phyloP scores from a whole-genome alignment of 2,329 filamentous ascomycete species.

The Geosmithia morbida region DNA sequence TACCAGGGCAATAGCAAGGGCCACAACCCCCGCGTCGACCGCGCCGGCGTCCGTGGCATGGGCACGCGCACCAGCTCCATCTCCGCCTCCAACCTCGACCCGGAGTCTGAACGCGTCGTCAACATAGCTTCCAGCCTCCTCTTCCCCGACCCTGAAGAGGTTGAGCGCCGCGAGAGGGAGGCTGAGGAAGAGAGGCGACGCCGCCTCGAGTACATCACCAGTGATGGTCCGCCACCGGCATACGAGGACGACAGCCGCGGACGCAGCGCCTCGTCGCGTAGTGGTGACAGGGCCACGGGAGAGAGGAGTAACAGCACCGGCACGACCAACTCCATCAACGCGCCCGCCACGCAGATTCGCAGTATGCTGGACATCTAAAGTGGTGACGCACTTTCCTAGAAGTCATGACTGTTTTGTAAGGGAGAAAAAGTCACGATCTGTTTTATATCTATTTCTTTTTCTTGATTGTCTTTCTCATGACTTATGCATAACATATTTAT shows the following conservation, averaged over 20 bases:
- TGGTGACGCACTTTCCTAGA: background rate
- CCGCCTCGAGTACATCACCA: conserved; percentile 22
- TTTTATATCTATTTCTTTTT: background rate
- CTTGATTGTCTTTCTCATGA: background rate
- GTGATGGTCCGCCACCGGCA: conserved; percentile 28
- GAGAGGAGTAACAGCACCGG: conserved; percentile 29
- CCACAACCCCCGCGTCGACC: conserved; percentile 15
- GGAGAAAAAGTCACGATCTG: background rate
- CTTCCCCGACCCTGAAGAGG: conserved; percentile 26
- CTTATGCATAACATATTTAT: no score
- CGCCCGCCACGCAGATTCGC: conserved; percentile 36
- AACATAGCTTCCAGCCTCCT: conserved; percentile 28
- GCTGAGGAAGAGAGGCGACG: conserved; percentile 15
- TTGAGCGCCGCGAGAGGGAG: conserved; percentile 10
- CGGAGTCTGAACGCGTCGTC: conserved; percentile 28
- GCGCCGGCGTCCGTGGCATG: conserved; percentile 11
- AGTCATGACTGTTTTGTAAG: background rate
- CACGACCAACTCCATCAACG: conserved; percentile 29
- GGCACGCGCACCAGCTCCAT: background rate
- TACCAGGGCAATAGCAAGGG: conserved; percentile 5
- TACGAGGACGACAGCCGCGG: conserved; percentile 16
- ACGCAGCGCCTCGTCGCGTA: conserved; percentile 5
- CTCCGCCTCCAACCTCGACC: conserved; percentile 11
- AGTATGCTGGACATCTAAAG: conserved; percentile 43
- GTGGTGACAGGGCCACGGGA: conserved; percentile 12